Base-by-base conservation (phyloP, 257 asterid genomes). In the Solanum tarapatanum region DNA sequence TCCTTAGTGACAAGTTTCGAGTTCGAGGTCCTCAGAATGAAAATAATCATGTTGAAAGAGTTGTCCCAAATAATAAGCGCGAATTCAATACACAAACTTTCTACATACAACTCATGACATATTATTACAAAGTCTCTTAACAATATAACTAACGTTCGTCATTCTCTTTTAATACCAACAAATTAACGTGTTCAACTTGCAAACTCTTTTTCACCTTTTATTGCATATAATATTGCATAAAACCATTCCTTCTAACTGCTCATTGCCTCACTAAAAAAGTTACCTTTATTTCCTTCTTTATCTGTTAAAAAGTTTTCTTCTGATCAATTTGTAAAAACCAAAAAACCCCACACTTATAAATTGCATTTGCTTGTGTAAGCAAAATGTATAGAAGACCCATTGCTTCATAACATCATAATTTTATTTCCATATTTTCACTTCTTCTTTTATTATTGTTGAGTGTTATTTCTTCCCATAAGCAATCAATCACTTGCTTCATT, bases 381-480 rank as follows among this genome's bases (percentile, higher is more conserved):
- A 80, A 80, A 45, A 62, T 28, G 69, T 80, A 8, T 30, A 58
- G 70, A 10, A 82, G 23, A 30, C 85, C 43, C 43, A 48, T 48
- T 82, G 41, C 69, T 48, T 82, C 85, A 28, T 82, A 35, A 48
- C 28, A 62, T 35, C 85, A 82, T 82, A 48, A 48, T 82, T 82
- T 16, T 17, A 28, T 80, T 80, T 28, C 69, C 26, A 10, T 48
- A 17, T 82, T 30, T 17, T 35, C 30, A 26, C 45, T 13, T 62
- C 24, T 48, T 11, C 84, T 87, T 86, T 89, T 66, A 75, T 74
- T 35, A 82, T 82, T 72, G 64, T 64, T 88, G 86, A 85, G 83
- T 82, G 66, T 89, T 41, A 68, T 75, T 86, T 45, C 64, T 68
- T 84, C 92, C 93, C 93, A 88, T 88, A 93, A 90, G 91, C 41